A percentile compares a stretch with the other conserved stretches of the same genome.
These are phyloP conservation scores for Pseudocercospora eumusae DNA, from an alignment of 2,329 filamentous ascomycete species.

Conservation along the genomic window DNA sequence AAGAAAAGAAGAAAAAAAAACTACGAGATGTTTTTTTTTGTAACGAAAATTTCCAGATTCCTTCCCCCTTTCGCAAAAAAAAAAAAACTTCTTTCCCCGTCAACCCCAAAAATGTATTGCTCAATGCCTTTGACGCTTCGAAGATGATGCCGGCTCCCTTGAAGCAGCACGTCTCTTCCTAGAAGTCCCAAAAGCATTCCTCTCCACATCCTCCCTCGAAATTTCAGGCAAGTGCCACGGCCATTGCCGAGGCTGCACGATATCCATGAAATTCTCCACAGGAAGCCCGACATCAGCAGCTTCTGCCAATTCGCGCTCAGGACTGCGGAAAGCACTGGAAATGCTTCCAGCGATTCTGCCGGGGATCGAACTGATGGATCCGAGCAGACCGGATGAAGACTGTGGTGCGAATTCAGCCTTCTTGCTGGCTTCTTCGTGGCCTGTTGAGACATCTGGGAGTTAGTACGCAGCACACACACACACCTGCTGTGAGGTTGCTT, in stretches of 20 bases:
- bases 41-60: no score
- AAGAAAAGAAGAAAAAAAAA: no score
- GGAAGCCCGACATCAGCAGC: not conserved
- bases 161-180: slow-evolving; percentile 1
- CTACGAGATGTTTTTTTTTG: not conserved
- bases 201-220: not conserved
- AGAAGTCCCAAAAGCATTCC: not conserved
- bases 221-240: slow-evolving; percentile 1
- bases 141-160: not conserved
- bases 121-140: not conserved
- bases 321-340: not conserved
- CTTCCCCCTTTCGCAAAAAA: no score
- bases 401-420: not conserved
- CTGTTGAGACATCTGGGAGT: no score
- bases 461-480: no score
- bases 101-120: no score
- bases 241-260: not conserved
- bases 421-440: not conserved
- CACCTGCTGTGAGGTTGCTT: not conserved
- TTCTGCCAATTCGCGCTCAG: not conserved
- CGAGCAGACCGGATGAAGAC: not conserved
- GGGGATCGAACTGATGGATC: not conserved
- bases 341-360: not conserved
- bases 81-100: no score
- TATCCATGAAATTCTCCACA: not conserved